Base-by-base conservation (phyloP, 2,329 filamentous ascomycete species). In the Cercospora janseana region DNA sequence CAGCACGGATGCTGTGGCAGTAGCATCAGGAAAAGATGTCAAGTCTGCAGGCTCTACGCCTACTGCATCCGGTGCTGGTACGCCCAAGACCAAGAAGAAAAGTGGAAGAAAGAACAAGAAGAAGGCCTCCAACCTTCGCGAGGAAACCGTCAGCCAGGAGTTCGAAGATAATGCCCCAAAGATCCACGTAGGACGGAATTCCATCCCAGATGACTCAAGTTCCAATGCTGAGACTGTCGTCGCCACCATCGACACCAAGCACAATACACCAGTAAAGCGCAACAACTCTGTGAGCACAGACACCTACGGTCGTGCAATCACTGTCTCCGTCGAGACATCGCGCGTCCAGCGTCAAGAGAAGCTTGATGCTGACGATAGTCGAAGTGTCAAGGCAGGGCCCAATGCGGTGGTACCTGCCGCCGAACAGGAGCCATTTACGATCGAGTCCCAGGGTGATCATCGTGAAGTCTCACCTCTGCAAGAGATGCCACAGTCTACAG, bases 1-100 rank as follows among this genome's bases (percentile, higher is more conserved):
- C 23, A n/a, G 21, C 35, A 15, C 35, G 29, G 31, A 4, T 16
- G 4, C 12, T 27, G 15, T 12, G 10, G 16, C 10, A 10, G 12
- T 10, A 12, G 15, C 15, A n/a, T 12, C 16, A 15, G 9, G 20
- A 23, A 29, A 23, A 8, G 44, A 47, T 2, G 37, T 32, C 10
- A 20, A 24, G 4, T 55, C 54, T 26, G 42, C 47, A 10, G 50
- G 58, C 20, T 49, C 52, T 2, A 57, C 59, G 4, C 51, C 57
- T 4, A 56, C 48, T 4, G 46, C 46, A 16, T 62, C 61, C 18
- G 51, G 43, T 13, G 23, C 52, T 10, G 55, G 41, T 13, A 57
- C 60, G 8, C 58, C 59, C 2, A 60, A 58, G 46, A 50, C 44
- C 18, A 54, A 53, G 35, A 49, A 48, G 35, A 52, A 53, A 26